These are phyloP conservation scores for Neoboletus magnificus DNA, from an alignment of 768 basidiomycete genomes.

Conservation along the genomic window DNA sequence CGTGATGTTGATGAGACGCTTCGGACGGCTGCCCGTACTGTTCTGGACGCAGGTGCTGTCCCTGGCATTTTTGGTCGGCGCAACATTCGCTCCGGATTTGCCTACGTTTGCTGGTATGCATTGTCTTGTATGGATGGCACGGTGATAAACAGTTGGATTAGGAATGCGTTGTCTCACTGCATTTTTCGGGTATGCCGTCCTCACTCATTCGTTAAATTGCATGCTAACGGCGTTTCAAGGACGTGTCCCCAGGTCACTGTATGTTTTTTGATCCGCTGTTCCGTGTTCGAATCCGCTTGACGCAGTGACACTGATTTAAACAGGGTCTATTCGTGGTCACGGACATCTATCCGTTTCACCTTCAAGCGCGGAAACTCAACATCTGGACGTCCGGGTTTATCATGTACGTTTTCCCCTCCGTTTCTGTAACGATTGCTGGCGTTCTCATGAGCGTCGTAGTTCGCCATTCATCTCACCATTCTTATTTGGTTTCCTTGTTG, in stretches of 20 bases:
- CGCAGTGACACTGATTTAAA: not conserved
- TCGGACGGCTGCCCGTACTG: slow-evolving; percentile 29
- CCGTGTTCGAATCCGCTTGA: not conserved
- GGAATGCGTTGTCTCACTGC: slow-evolving; percentile 33
- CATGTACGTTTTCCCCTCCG: slow-evolving; percentile 41
- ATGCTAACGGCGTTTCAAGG: slow-evolving; percentile 19
- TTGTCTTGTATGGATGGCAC: not conserved
- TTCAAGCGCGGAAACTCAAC: slow-evolving; percentile 50
- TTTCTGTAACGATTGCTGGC: slow-evolving; percentile 25
- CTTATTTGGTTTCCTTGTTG: slow-evolving; percentile 28
- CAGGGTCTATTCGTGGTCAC: slow-evolving; percentile 46
- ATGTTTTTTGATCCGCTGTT: not conserved
- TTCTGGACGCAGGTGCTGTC: slow-evolving; percentile 39
- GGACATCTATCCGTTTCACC: slow-evolving; percentile 53
- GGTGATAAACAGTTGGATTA: slow-evolving; percentile 3
- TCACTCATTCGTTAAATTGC: not conserved
- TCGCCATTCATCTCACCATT: slow-evolving; percentile 32
- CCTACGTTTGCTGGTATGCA: slow-evolving; percentile 43
- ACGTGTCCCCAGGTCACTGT: slow-evolving; percentile 54
- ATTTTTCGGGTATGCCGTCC: slow-evolving; percentile 27
- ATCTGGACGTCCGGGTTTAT: slow-evolving; percentile 55
- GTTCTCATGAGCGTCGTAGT: slow-evolving; percentile 27
- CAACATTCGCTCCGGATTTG: slow-evolving; percentile 48
- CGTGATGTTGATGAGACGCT: slow-evolving; percentile 31
- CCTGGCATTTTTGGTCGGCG: slow-evolving; percentile 47